These are phyloP conservation scores for Phlebopus sp. DNA, from an alignment of 1,284 basidiomycete species.

Conservation along the genomic window DNA sequence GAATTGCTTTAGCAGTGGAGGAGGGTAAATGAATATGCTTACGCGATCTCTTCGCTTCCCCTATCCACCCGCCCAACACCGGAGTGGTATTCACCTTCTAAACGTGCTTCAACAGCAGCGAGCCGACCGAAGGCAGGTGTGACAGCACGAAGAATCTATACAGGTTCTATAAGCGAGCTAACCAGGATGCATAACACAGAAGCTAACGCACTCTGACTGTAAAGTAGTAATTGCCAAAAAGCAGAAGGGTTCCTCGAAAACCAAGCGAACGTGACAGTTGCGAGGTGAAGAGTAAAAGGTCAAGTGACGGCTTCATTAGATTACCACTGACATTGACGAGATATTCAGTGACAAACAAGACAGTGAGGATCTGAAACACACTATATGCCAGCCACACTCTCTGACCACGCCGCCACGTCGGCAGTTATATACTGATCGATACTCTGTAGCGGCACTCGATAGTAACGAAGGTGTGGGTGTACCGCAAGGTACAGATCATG, in stretches of 20 bases:
- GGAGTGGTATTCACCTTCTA: conserved; percentile 88
- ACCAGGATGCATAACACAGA: not conserved
- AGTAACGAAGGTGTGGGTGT: conserved; percentile 67
- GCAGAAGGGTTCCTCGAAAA: conserved; percentile 70
- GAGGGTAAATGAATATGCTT: conserved; percentile 26
- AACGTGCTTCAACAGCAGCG: conserved; percentile 83
- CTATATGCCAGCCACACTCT: conserved; percentile 88
- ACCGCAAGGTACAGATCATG: conserved; percentile 89
- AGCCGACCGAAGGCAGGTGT: conserved; percentile 94
- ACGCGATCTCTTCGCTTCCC: conserved; percentile 94
- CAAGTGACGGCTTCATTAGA: conserved; percentile 87
- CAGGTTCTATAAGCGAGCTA: not conserved
- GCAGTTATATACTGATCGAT: conserved; percentile 92
- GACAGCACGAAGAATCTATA: conserved; percentile 76
- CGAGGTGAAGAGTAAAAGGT: conserved; percentile 90
- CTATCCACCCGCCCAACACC: conserved; percentile 87
- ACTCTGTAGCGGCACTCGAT: conserved; percentile 71
- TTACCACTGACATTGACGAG: conserved; percentile 37
- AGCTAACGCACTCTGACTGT: conserved; percentile 52
- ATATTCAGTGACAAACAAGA: not conserved
- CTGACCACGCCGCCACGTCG: conserved; percentile 90
- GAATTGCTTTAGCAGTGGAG: conserved; percentile 3
- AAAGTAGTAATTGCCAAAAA: conserved; percentile 84
- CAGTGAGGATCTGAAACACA: conserved; percentile 38
- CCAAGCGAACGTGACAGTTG: conserved; percentile 89